A percentile compares a stretch with the other conserved stretches of the same genome.
phyloP scores from a whole-genome alignment of 2,329 filamentous ascomycete genomes.

The Fusarium robinianum region DNA sequence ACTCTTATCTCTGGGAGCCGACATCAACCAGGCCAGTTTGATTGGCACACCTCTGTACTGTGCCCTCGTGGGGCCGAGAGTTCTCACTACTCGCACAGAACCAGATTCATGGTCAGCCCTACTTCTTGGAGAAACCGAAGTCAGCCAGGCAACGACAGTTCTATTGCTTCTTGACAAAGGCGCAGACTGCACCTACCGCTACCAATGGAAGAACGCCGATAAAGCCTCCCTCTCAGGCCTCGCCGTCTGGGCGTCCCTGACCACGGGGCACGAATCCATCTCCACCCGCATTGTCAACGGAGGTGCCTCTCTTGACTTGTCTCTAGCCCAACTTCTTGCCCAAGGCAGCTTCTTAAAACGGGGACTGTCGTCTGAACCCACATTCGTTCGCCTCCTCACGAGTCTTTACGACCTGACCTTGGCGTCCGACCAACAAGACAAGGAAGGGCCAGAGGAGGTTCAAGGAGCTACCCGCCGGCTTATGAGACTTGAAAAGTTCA shows the following conservation, averaged over 20 bases:
- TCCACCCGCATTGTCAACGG: constrained; percentile 27
- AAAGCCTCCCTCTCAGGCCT: constrained; percentile 22
- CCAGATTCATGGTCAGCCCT: constrained; percentile 31
- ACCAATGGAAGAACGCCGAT: constrained; percentile 23
- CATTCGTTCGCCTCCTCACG: constrained; percentile 30
- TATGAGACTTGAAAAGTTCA: constrained; percentile 22
- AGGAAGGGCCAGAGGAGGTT: constrained; percentile 13
- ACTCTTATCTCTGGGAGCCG: constrained; percentile 30
- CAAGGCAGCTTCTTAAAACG: constrained; percentile 15
- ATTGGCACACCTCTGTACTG: constrained; percentile 43
- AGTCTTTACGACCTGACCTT: constrained; percentile 34
- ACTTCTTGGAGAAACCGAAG: constrained; percentile 16
- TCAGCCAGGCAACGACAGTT: constrained; percentile 27
- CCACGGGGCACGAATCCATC: constrained; percentile 31
- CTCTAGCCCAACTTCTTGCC: constrained; percentile 24
- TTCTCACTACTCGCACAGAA: constrained; percentile 24
- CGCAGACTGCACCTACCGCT: constrained; percentile 24
- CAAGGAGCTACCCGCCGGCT: constrained; percentile 16
- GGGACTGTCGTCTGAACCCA: constrained; percentile 11
- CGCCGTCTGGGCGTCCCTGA: constrained; percentile 35
- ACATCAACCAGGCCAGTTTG: constrained; percentile 28
- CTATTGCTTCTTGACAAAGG: constrained; percentile 30
- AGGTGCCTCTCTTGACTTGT: constrained; percentile 21
- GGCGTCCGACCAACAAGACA: not conserved
- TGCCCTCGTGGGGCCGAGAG: constrained; percentile 40